Percentiles rank a stretch among this genome's conserved stretches.
phyloP scores from a whole-genome alignment of 1,139 yeast genomes.

The Candida gigantensis region DNA sequence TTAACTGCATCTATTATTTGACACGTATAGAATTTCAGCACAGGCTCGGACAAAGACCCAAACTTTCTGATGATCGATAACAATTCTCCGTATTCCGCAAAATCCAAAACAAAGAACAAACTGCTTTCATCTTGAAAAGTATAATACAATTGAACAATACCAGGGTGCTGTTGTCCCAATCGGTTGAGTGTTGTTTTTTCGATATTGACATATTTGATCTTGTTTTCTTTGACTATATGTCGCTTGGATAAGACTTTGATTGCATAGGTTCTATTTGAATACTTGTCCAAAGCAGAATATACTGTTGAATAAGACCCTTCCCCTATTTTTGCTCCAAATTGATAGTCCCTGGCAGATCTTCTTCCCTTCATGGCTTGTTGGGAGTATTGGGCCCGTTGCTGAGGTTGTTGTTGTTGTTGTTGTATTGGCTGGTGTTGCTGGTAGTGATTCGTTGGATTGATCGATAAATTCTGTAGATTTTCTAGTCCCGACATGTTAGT shows the following conservation, averaged over 20 bases:
- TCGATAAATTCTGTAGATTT: conserved; percentile 6
- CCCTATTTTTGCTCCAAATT: conserved; percentile 70
- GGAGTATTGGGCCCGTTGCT: conserved; percentile 2
- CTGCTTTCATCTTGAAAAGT: conserved; percentile 78
- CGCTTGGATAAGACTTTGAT: conserved; percentile 72
- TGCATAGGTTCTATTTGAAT: conserved; percentile 62
- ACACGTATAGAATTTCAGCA: conserved; percentile 70
- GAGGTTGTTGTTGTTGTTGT: conserved; percentile 6
- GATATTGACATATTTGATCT: conserved; percentile 76
- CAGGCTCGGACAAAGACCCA: conserved; percentile 76
- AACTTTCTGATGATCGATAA: conserved; percentile 68
- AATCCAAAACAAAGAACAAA: conserved; percentile 72
- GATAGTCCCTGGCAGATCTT: conserved; percentile 64
- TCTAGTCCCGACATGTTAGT: conserved; percentile 5
- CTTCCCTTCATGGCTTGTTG: conserved; percentile 18
- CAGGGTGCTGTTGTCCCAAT: conserved; percentile 63
- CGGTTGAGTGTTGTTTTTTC: conserved; percentile 76
- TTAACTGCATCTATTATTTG: conserved; percentile 87
- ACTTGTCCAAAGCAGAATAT: conserved; percentile 62
- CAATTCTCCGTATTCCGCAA: conserved; percentile 79
- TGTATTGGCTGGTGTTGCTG: conserved; percentile 1
- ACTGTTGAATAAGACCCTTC: conserved; percentile 86
- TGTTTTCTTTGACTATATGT: conserved; percentile 76
- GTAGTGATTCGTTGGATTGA: too few species aligned
- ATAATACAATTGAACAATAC: conserved; percentile 70